Evolutionary conservation across 192 early-diverging fungal genomes (phyloP), one percentile per base, ranked within the genome.

Genomic region (Geranomyces michiganensis): DNA sequence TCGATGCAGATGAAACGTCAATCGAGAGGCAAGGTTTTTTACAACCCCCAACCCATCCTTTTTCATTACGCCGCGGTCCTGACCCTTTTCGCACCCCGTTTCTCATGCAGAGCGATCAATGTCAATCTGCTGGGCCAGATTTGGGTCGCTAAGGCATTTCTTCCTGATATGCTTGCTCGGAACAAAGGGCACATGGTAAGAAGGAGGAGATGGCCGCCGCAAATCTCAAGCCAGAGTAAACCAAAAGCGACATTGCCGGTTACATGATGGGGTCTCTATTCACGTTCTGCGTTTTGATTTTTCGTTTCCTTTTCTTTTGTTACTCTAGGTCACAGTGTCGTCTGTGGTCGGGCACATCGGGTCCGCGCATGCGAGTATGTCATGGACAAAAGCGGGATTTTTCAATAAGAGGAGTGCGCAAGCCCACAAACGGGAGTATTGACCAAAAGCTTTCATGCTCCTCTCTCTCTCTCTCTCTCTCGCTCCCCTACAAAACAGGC

Each of bases 111-210:
- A 47, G 86, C 87, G 5, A 79, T 92, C 45, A 68, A 89, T 46
- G 85, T 90, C 62, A 94, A 94, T 69, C 78, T 91, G 26, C 77
- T 93, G 29, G 84, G 88, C n/a, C 88, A 90, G 31, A 89, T 91
- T 46, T 91, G 84, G 72, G 79, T 89, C n/a, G 82, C 87, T 62
- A 90, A 90, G 72, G 85, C 86, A 27, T 92, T 93, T 71, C 75
- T 93, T 63, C 90, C 91, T 12, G 84, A 80, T 15, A 90, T 95
- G 89, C 67, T 93, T n/a, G 79, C 82, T 32, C 72, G 70, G 24
- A 84, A 89, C 65, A 84, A 87, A 32, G 93, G 93, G 27, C 92
- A 93, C 68, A 90, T 95, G 70, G 90, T 93, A 76, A 73, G 82
- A 74, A 53, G n/a, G n/a, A n/a, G n/a, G n/a, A n/a, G n/a, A n/a